Evolutionary conservation across 495 filamentous ascomycete species (phyloP).

Genomic region (Penicillium cosmopolitanum): DNA sequence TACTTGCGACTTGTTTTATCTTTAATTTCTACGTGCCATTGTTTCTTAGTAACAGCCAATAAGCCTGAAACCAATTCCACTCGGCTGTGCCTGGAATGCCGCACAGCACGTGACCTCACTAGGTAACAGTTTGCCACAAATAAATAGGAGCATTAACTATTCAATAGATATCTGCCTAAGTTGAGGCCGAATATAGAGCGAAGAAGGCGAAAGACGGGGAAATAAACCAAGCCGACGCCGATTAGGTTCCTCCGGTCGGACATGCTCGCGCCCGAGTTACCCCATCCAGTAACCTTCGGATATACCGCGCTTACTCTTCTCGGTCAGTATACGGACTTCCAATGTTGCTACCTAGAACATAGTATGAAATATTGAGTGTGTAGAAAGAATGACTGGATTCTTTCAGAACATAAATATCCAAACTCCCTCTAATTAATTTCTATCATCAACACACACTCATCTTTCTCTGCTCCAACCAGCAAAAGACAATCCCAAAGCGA

Average conservation of each 20-base stretch:
- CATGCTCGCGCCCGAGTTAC: not conserved
- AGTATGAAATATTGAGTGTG: not conserved
- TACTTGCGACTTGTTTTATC: too few relatives aligned
- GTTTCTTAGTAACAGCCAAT: not conserved
- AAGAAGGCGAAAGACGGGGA: not conserved
- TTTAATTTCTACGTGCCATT: too few relatives aligned
- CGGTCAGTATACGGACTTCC: not conserved
- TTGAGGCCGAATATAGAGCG: not conserved
- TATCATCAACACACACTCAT: not conserved
- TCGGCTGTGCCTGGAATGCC: not conserved
- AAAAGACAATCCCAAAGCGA: not conserved
- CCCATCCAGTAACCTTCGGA: slow-evolving; percentile 5
- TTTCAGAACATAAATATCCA: not conserved
- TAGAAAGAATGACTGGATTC: not conserved
- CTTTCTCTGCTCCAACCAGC: not conserved
- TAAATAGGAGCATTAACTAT: not conserved
- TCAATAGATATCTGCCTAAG: not conserved
- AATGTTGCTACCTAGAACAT: not conserved
- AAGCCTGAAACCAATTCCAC: not conserved
- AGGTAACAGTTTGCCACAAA: not conserved
- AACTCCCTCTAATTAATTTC: not conserved
- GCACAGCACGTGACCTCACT: not conserved
- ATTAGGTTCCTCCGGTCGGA: slow-evolving; percentile 1
- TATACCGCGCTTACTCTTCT: slow-evolving; percentile 8
- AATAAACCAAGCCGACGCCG: slow-evolving; percentile 4